These are phyloP conservation scores for Beauveria medogensis DNA, from an alignment of 2,329 filamentous ascomycete genomes.

Conservation along the genomic window DNA sequence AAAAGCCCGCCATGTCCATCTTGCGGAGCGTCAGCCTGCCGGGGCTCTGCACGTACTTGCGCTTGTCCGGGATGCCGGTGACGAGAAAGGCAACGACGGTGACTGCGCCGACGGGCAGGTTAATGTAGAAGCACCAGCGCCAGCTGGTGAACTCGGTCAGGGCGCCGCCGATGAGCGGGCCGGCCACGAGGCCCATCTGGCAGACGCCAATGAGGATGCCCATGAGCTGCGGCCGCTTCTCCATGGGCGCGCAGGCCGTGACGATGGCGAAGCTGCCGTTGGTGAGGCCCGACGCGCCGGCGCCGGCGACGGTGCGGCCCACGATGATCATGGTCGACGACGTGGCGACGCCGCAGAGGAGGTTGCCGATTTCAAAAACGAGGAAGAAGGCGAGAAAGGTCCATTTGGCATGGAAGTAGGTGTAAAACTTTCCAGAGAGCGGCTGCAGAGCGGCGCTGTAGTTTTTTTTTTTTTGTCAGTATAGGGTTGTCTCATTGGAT, in stretches of 20 bases:
- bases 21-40: slow-evolving; percentile 18
- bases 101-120: slow-evolving; percentile 32
- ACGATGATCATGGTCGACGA: slow-evolving; percentile 41
- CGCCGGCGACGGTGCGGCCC: slow-evolving; percentile 40
- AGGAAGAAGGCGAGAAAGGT: slow-evolving; percentile 22
- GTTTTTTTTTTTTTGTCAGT: slow-evolving; percentile 10
- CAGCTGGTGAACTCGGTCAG: slow-evolving; percentile 30
- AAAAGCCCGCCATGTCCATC: slow-evolving; percentile 38
- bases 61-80: slow-evolving; percentile 28
- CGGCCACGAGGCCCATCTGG: slow-evolving; percentile 37
- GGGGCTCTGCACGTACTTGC: slow-evolving; percentile 31
- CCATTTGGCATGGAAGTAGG: slow-evolving; percentile 26
- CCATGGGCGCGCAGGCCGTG: slow-evolving; percentile 20
- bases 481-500: neutral
- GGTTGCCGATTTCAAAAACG: slow-evolving; percentile 31
- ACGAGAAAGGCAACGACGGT: slow-evolving; percentile 24
- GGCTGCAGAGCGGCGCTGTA: slow-evolving; percentile 41
- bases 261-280: slow-evolving; percentile 28
- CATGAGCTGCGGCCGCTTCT: slow-evolving; percentile 20
- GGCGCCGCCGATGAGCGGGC: slow-evolving; percentile 38
- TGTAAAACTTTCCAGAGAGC: slow-evolving; percentile 44
- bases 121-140: slow-evolving; percentile 40
- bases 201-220: slow-evolving; percentile 24
- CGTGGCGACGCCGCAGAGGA: slow-evolving; percentile 38
- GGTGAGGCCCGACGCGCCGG: slow-evolving; percentile 37